phyloP scores from a whole-genome alignment of 495 filamentous ascomycete genomes.

The Podospora bellae-mahoneyi region DNA sequence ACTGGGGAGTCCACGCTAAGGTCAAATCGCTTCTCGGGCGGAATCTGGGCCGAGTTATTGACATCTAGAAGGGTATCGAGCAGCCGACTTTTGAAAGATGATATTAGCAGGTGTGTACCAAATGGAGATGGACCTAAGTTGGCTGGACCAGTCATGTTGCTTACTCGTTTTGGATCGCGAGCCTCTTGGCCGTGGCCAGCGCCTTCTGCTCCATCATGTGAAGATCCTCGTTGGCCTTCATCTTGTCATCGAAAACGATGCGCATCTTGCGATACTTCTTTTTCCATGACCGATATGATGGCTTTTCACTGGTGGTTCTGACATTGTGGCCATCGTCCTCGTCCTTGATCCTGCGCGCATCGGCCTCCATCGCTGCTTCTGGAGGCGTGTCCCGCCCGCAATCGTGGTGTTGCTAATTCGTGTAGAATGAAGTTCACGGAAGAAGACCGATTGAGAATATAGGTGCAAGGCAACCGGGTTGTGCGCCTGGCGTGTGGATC shows the following conservation, averaged over 20 bases:
- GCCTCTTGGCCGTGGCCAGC: slow-evolving; percentile 66
- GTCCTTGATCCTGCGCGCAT: slow-evolving; percentile 28
- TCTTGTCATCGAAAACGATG: slow-evolving; percentile 75
- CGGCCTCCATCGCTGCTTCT: slow-evolving; percentile 27
- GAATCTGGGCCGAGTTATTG: slow-evolving; percentile 73
- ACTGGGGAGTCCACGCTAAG: slow-evolving; percentile 60
- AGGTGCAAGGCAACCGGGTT: not conserved
- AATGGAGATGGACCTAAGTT: not conserved
- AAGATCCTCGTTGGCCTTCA: slow-evolving; percentile 73
- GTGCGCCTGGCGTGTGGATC: slow-evolving; percentile 5
- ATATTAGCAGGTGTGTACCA: slow-evolving; percentile 2
- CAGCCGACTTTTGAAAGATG: slow-evolving; percentile 53
- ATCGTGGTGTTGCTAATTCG: not conserved
- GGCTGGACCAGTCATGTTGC: not conserved
- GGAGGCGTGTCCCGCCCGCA: not conserved
- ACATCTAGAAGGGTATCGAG: slow-evolving; percentile 84
- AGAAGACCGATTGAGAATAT: not conserved
- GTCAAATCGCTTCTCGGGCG: slow-evolving; percentile 66
- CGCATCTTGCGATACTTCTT: slow-evolving; percentile 97
- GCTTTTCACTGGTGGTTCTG: slow-evolving; percentile 36
- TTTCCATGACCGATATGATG: slow-evolving; percentile 53
- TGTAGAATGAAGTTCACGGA: not conserved
- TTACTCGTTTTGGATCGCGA: slow-evolving; percentile 81
- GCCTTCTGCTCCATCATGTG: slow-evolving; percentile 76
- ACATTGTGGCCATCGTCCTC: slow-evolving; percentile 35